Evolutionary conservation across 2,329 filamentous ascomycete species (phyloP), one percentile per base, ranked within the genome.

Genomic region (Orbilia ellipsospora): DNA sequence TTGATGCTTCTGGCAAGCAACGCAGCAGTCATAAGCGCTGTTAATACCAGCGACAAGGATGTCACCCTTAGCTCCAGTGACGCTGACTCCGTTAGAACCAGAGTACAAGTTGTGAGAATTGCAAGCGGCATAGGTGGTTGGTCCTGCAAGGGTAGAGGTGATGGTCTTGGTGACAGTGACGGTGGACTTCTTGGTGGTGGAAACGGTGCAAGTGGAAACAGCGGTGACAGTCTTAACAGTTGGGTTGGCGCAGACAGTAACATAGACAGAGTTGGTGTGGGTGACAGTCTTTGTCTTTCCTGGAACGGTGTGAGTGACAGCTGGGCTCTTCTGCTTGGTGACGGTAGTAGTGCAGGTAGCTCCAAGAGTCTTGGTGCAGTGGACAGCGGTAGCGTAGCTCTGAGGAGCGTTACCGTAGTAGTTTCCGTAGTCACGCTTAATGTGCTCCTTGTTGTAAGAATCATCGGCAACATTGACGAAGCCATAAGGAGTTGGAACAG

Each of bases 391-490:
- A 0, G 52, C 28, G 55, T 72, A 51, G 18, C 28, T 63, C 36
- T 59, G n/a, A 20, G 31, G 20, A 36, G 65, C n/a, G 44, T 50
- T 5, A 31, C 16, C 13, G 8, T 40, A 36, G 44, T 59, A 59
- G 15, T 16, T 13, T 10, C 40, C 51, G 20, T 42, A 28, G 12
- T 45, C 31, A 26, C 31, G 28, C 16, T 59, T 59, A 18, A 44
- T 8, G 16, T 42, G 44, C 44, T 15, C 13, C n/a, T 59, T 65
- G 44, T 72, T 72, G 23, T 45, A 60, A 1, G 67, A 52, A 31
- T 72, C 67, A 16, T 72, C 67, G 26, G 13, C 40, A 8, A 72
- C 67, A n/a, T 42, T 52, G n/a, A 64, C 20, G 28, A 72, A 72
- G 5, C 67, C 67, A 4, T 59, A 64, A 16, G 67, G 67, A 13